phyloP scores from a whole-genome alignment of 139 green algal species.

The Chlorella ohadii region DNA sequence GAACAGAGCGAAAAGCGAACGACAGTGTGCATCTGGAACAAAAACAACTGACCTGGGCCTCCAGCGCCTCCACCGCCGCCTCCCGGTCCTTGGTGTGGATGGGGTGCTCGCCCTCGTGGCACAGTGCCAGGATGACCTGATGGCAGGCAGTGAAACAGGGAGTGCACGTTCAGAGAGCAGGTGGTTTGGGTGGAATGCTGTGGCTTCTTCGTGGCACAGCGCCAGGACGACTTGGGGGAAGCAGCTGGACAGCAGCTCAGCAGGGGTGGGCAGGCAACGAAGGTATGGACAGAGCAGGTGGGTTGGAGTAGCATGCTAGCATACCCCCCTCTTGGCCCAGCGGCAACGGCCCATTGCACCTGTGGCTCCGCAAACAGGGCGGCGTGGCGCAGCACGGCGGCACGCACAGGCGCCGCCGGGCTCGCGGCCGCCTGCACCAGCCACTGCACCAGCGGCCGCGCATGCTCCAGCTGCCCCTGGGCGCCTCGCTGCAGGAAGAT shows the following conservation, averaged over 20 bases:
- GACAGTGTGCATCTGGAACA: too few relatives aligned
- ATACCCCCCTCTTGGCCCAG: too few relatives aligned
- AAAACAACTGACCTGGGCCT: not conserved
- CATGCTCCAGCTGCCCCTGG: conserved; percentile 31
- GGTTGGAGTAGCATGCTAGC: too few relatives aligned
- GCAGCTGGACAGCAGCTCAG: too few relatives aligned
- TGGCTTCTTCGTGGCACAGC: not conserved
- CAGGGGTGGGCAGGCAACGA: too few relatives aligned
- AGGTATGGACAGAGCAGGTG: too few relatives aligned
- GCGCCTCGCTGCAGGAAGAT: conserved; percentile 12
- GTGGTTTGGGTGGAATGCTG: not conserved
- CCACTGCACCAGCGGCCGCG: conserved; percentile 28
- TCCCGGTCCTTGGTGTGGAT: conserved; percentile 37
- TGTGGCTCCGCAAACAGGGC: conserved; percentile 32
- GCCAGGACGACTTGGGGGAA: not conserved
- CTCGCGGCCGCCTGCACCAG: not conserved
- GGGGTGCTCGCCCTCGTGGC: conserved; percentile 44
- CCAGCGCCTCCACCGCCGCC: not conserved
- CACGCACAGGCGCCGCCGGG: not conserved
- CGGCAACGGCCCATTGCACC: not conserved
- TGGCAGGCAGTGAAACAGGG: not conserved
- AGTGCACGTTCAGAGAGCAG: not conserved
- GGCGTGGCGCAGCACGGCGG: conserved; percentile 10
- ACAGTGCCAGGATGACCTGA: conserved; percentile 35
- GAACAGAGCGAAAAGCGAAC: too few relatives aligned